Percentiles rank a stretch among this genome's conserved stretches.
Conservation (phyloP, 768 basidiomycete genomes). For the Leucocoprinus leucothites region DNA sequence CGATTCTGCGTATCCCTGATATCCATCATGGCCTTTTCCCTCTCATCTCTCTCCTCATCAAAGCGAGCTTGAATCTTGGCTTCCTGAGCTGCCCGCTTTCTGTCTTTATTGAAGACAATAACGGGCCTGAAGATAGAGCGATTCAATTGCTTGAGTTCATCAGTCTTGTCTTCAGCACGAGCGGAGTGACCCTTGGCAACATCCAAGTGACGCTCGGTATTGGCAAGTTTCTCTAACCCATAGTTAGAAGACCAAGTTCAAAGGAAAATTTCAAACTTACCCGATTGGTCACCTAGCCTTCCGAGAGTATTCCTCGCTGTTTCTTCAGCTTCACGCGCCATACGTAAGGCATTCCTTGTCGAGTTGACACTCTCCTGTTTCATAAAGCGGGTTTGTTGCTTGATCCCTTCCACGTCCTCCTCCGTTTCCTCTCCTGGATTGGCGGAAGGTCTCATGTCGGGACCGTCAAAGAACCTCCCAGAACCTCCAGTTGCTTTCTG, state of each 20-base stretch:
- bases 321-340: slow-evolving; percentile 96
- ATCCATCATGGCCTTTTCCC: slow-evolving; percentile 83
- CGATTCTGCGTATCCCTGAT: slow-evolving; percentile 86
- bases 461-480: slow-evolving; percentile 70
- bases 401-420: slow-evolving; percentile 93
- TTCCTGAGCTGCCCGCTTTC: slow-evolving; percentile 85
- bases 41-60: slow-evolving; percentile 78
- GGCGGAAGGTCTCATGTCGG: slow-evolving; percentile 40
- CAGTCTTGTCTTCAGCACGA: slow-evolving; percentile 90
- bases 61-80: slow-evolving; percentile 81
- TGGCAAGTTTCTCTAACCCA: slow-evolving; percentile 74
- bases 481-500: slow-evolving; percentile 43
- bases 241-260: slow-evolving; percentile 9
- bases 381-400: slow-evolving; percentile 80
- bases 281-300: slow-evolving; percentile 90
- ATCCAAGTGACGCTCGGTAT: slow-evolving; percentile 94
- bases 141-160: slow-evolving; percentile 92
- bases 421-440: slow-evolving; percentile 71
- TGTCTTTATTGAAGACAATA: slow-evolving; percentile 90
- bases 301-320: slow-evolving; percentile 82
- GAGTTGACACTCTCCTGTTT: slow-evolving; percentile 93
- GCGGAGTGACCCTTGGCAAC: slow-evolving; percentile 83
- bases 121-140: slow-evolving; percentile 92
- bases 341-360: slow-evolving; percentile 86
- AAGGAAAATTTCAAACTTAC: slow-evolving; percentile 40